These are phyloP conservation scores for Salvia splendens DNA, from an alignment of 257 asterid genomes.

Conservation along the genomic window DNA sequence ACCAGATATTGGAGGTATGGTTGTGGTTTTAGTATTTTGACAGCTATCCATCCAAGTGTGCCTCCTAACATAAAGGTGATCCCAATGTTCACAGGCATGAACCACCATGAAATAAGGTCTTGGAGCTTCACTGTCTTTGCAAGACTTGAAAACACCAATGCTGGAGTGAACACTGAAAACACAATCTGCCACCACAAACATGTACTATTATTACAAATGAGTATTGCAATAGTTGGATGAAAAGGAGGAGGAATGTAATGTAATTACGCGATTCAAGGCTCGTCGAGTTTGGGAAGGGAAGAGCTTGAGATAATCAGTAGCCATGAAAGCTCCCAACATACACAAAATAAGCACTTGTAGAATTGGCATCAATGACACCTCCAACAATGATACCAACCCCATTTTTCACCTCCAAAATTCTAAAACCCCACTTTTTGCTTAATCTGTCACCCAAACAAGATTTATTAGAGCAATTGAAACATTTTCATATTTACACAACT, in stretches of 20 bases:
- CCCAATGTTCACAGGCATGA: conserved; percentile 84
- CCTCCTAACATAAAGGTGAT: conserved; percentile 78
- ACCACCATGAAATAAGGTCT: conserved; percentile 89
- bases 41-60: conserved; percentile 71
- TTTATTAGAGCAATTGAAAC: background rate
- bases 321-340: conserved; percentile 76
- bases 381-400: conserved; percentile 70
- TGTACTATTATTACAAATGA: background rate
- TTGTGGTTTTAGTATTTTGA: conserved; percentile 65
- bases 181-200: conserved; percentile 54
- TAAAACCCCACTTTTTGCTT: background rate
- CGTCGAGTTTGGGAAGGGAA: conserved; percentile 64
- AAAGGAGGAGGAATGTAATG: background rate
- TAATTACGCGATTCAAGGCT: conserved; percentile 61
- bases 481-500: background rate
- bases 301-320: conserved; percentile 67
- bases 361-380: conserved; percentile 90
- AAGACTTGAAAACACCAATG: conserved; percentile 64
- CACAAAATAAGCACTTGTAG: conserved; percentile 69
- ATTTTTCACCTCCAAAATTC: conserved; percentile 35
- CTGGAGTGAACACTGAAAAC: conserved; percentile 64
- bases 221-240: background rate
- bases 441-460: background rate
- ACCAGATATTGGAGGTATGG: conserved; percentile 70
- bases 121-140: conserved; percentile 60